Percentiles rank a stretch among this genome's conserved stretches.
Conservation (phyloP, 768 basidiomycete species). For the Serendipita vermifera region DNA sequence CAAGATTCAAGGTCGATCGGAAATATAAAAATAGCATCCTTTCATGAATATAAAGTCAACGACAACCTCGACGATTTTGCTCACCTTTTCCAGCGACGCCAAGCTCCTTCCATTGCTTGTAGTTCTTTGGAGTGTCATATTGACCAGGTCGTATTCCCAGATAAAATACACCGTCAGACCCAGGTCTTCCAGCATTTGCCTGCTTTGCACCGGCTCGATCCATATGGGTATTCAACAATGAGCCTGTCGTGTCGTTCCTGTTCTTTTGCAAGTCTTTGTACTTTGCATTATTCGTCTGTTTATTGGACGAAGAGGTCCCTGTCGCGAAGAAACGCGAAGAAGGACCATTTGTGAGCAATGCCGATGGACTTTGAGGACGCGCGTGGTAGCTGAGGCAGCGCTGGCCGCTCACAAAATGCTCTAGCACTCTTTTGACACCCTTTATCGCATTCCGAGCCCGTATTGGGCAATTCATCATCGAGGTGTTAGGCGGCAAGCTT, state of each 20-base stretch:
- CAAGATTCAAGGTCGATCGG: slow-evolving; percentile 3
- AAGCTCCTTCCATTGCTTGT: slow-evolving; percentile 69
- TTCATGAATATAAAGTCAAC: neutral
- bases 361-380: neutral
- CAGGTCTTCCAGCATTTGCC: neutral
- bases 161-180: slow-evolving; percentile 6
- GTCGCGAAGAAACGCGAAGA: neutral
- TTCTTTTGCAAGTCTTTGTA: neutral
- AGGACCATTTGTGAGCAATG: neutral
- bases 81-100: slow-evolving; percentile 64
- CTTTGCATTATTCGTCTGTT: neutral
- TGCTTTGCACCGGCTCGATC: neutral
- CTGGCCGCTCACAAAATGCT: too few relatives aligned
- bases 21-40: neutral
- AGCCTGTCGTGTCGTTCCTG: neutral
- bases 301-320: neutral
- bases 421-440: neutral
- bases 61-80: slow-evolving; percentile 16
- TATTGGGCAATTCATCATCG: neutral
- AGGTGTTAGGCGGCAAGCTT: neutral
- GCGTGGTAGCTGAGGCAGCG: neutral
- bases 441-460: neutral
- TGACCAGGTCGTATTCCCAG: slow-evolving; percentile 2
- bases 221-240: slow-evolving; percentile 4
- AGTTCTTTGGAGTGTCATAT: slow-evolving; percentile 24